Evolutionary conservation across 345 rosid species (phyloP), one percentile per base, ranked within the genome.

Genomic region (Gossypium stocksii): DNA sequence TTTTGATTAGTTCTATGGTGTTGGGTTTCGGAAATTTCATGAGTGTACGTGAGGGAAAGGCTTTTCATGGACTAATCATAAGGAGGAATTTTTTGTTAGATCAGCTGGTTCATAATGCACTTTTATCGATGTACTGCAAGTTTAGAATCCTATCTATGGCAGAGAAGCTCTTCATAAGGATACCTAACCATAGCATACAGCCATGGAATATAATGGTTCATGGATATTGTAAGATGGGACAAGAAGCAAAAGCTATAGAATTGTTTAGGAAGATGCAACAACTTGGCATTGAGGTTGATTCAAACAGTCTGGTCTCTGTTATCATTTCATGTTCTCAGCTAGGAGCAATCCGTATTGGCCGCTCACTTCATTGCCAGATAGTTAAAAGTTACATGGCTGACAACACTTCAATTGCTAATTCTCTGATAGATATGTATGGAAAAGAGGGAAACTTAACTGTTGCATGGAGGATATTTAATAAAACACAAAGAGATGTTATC

Each of bases 351-450:
- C 19, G 49, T 71, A 77, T 48, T 2, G 89, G 92, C 34, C 81
- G 76, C 76, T 89, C 89, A 11, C 73, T 91, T 74, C 97, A 91
- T 81, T 84, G 89, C 81, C 80, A 78, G 59, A 77, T 63, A 58
- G 72, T 86, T 64, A 91, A 86, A 71, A 74, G 60, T 69, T 74
- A 60, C 61, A 74, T 77, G 56, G 80, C 73, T 64, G 78, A 72
- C 38, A 66, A 78, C 60, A 69, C 80, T 73, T 86, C 86, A 0
- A 78, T 89, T 54, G 75, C 81, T 59, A 88, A 89, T 75, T 75
- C 85, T 9, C 89, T 91, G 48, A 80, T 89, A 66, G 90, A 86
- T 85, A 83, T 87, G 80, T 88, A 89, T 75, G 89, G 97, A 54
- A 86, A 85, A 76, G 72, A 25, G 72, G 81, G 90, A 73, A 82